Conservation (phyloP, 768 basidiomycete species). For the Suillus cothurnatus region DNA sequence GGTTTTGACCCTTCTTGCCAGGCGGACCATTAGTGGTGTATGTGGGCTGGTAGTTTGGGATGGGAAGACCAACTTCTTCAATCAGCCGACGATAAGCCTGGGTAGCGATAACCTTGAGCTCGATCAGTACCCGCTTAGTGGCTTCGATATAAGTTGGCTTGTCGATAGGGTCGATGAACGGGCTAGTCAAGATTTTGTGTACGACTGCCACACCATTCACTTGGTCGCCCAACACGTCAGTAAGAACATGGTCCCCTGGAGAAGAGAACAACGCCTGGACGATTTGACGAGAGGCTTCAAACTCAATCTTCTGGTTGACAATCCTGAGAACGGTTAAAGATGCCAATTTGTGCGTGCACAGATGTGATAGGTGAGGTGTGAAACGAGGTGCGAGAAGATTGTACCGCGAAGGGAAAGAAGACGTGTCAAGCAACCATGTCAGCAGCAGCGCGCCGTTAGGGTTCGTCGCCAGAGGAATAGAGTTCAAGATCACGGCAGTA, state of each 20-base stretch:
- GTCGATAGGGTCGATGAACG: slow-evolving; percentile 74
- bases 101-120: slow-evolving; percentile 90
- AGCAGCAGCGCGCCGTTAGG: slow-evolving; percentile 95
- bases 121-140: slow-evolving; percentile 86
- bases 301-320: slow-evolving; percentile 95
- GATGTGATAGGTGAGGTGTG: slow-evolving; percentile 93
- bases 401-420: slow-evolving; percentile 94
- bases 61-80: slow-evolving; percentile 91
- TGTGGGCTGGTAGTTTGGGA: slow-evolving; percentile 83
- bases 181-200: slow-evolving; percentile 88
- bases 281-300: slow-evolving; percentile 82
- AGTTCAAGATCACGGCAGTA: slow-evolving; percentile 93
- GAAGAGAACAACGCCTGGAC: slow-evolving; percentile 92
- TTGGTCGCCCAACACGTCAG: slow-evolving; percentile 94
- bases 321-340: slow-evolving; percentile 94
- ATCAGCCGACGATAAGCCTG: slow-evolving; percentile 93
- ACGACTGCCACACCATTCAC: slow-evolving; percentile 94
- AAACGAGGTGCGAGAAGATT: slow-evolving; percentile 93
- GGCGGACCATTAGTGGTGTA: slow-evolving; percentile 65
- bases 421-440: slow-evolving; percentile 96
- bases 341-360: slow-evolving; percentile 97
- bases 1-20: slow-evolving; percentile 57
- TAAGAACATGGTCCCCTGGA: slow-evolving; percentile 85
- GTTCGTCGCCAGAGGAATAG: slow-evolving; percentile 95
- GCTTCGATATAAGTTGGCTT: slow-evolving; percentile 78